Evolutionary conservation across 768 basidiomycete genomes (phyloP).

Genomic region (Pisolithus tinctorius): DNA sequence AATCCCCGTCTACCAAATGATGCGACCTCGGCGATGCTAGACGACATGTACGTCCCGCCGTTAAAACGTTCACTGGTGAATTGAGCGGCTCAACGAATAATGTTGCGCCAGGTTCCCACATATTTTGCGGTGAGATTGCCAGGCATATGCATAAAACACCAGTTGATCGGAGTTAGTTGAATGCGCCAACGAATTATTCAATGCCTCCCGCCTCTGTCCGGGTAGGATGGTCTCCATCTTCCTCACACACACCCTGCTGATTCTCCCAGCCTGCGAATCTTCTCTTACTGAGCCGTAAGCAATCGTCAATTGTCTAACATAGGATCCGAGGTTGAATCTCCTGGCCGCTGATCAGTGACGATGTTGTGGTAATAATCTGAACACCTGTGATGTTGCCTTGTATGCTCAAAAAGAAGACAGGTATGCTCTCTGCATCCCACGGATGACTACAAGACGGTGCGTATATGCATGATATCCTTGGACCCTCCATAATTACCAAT

Average conservation of each 20-base stretch:
- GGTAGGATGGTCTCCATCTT: slow-evolving; percentile 33
- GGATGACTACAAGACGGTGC: slow-evolving; percentile 88
- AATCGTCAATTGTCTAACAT: background rate
- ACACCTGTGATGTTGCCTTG: background rate
- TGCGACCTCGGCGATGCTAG: slow-evolving; percentile 19
- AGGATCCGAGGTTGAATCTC: background rate
- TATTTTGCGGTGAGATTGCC: slow-evolving; percentile 60
- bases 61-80: background rate
- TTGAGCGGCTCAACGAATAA: background rate
- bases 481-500: slow-evolving; percentile 1
- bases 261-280: slow-evolving; percentile 68
- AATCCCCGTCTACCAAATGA: slow-evolving; percentile 6
- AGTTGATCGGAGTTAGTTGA: slow-evolving; percentile 43
- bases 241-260: slow-evolving; percentile 1
- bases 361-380: slow-evolving; percentile 46
- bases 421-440: slow-evolving; percentile 79
- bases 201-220: slow-evolving; percentile 69
- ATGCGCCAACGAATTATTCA: slow-evolving; percentile 82
- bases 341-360: slow-evolving; percentile 28
- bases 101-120: slow-evolving; percentile 69
- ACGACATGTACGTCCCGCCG: slow-evolving; percentile 44
- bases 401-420: slow-evolving; percentile 28
- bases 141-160: background rate
- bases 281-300: slow-evolving; percentile 71
- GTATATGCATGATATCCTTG: slow-evolving; percentile 24